Percentiles rank a stretch among this genome's conserved stretches.
Evolutionary conservation across 208 protist genomes (phyloP).

Genomic region (Trichomonas vaginalis): DNA sequence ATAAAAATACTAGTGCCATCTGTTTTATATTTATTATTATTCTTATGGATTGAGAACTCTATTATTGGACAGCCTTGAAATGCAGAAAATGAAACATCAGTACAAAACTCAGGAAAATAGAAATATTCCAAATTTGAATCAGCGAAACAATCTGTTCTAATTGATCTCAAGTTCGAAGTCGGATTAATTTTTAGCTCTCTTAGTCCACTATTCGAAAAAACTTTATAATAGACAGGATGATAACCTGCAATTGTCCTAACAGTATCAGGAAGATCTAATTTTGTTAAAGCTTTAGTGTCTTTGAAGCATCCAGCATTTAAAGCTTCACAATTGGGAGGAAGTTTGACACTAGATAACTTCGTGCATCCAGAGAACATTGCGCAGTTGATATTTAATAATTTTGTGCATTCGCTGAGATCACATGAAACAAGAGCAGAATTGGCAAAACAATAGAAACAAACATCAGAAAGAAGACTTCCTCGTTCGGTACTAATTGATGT

Average conservation of each 20-base stretch:
- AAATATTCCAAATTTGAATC: not conserved
- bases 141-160: not conserved
- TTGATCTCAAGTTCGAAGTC: not conserved
- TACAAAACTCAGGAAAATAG: not conserved
- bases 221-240: not conserved
- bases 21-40: not conserved
- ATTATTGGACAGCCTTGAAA: not conserved
- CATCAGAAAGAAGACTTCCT: not conserved
- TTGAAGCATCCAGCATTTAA: not conserved
- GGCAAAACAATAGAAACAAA: not conserved
- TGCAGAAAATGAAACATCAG: not conserved
- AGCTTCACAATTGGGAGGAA: not conserved
- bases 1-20: not conserved
- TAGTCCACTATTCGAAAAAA: too few species aligned
- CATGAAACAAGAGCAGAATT: not conserved
- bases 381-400: not conserved
- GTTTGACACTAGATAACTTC: not conserved
- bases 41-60: not conserved
- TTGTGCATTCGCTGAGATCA: not conserved
- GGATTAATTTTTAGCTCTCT: not conserved
- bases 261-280: not conserved
- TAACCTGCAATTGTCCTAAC: not conserved
- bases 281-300: not conserved
- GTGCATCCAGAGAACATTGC: not conserved
- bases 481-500: not conserved